phyloP scores from a whole-genome alignment of 2,329 filamentous ascomycete species.

The Monosporascus sp. region DNA sequence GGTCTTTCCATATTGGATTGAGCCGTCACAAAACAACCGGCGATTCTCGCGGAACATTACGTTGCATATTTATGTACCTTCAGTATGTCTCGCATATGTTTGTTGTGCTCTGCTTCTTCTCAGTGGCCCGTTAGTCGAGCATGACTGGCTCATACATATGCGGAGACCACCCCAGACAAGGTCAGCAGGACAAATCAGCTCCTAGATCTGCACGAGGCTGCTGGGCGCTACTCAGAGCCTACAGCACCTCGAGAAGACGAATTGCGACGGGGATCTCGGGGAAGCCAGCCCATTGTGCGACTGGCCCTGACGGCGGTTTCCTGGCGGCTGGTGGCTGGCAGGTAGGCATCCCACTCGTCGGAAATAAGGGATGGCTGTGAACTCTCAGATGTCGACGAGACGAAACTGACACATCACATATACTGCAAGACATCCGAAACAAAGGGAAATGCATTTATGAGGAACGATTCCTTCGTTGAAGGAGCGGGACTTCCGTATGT shows the following conservation, averaged over 20 bases:
- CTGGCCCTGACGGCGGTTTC: background rate
- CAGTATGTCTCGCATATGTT: slow-evolving; percentile 1
- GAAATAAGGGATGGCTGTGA: too few species aligned
- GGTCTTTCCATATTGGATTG: background rate
- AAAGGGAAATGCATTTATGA: too few species aligned
- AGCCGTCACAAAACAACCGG: background rate
- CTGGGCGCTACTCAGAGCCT: slow-evolving; percentile 16
- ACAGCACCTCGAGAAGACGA: slow-evolving; percentile 2
- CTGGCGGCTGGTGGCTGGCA: too few species aligned
- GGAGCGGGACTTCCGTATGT: too few species aligned
- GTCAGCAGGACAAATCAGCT: slow-evolving; percentile 27
- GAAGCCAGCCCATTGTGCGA: background rate
- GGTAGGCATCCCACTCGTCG: too few species aligned
- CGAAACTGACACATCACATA: too few species aligned
- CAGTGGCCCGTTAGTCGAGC: slow-evolving; percentile 14
- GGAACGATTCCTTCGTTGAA: too few species aligned
- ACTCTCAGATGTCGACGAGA: too few species aligned
- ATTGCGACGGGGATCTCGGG: background rate
- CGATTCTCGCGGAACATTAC: slow-evolving; percentile 4
- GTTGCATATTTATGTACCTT: slow-evolving; percentile 12
- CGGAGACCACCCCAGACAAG: slow-evolving; percentile 15
- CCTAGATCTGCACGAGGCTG: slow-evolving; percentile 23
- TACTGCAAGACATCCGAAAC: too few species aligned
- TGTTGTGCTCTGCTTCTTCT: slow-evolving; percentile 14
- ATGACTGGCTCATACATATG: slow-evolving; percentile 5